phyloP scores from a whole-genome alignment of 1,284 basidiomycete species.

The Tranzscheliella williamsii region DNA sequence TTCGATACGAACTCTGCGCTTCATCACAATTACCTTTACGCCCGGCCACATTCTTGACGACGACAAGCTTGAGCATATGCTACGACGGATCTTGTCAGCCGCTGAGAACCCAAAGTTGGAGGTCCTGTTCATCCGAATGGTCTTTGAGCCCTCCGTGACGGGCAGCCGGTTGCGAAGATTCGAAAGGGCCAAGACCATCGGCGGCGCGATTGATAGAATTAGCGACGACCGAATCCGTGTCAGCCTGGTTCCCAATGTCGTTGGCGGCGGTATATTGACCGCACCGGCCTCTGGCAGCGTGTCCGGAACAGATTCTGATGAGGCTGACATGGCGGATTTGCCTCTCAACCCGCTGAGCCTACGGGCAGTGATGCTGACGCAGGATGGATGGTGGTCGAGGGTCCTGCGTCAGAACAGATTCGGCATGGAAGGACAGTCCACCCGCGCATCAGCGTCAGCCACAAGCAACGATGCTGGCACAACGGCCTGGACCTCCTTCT shows the following conservation, averaged over 20 bases:
- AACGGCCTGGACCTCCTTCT: background rate
- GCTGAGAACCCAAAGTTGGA: conserved; percentile 15
- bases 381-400: conserved; percentile 30
- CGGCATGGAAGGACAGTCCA: conserved; percentile 1
- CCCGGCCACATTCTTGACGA: conserved; percentile 38
- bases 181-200: conserved; percentile 40
- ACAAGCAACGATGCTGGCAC: background rate
- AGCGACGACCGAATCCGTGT: conserved; percentile 28
- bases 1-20: conserved; percentile 20
- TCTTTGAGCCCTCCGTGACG: conserved; percentile 18
- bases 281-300: background rate
- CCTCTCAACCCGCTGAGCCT: conserved; percentile 7
- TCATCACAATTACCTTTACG: conserved; percentile 37
- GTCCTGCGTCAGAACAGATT: conserved; percentile 13
- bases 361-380: conserved; percentile 14
- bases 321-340: conserved; percentile 1
- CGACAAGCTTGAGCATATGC: conserved; percentile 42
- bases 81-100: conserved; percentile 23
- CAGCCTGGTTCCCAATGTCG: conserved; percentile 9
- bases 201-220: conserved; percentile 30
- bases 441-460: conserved; percentile 1
- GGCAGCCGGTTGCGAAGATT: conserved; percentile 26
- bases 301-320: background rate
- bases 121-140: conserved; percentile 23
- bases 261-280: conserved; percentile 16